Base-by-base conservation (phyloP, 495 filamentous ascomycete genomes). In the Neurospora discreta region DNA sequence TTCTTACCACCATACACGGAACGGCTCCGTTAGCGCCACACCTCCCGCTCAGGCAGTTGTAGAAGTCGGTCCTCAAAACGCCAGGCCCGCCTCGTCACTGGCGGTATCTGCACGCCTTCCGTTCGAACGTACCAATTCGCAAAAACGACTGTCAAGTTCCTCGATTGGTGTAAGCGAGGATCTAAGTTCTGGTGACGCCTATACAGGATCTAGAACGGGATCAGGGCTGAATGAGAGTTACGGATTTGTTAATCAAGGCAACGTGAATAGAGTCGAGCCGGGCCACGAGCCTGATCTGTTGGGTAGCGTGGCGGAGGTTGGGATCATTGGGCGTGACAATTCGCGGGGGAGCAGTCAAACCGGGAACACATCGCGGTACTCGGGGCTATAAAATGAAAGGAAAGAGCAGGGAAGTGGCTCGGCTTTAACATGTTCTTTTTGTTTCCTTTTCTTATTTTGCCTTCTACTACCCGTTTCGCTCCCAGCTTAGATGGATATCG, bases 191-290 rank as follows among this genome's bases (percentile, higher is more conserved):
- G 52, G 83, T 75, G 73, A 82, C 33, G 52, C 52, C 11, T 65
- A 39, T 76, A 42, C 52, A 70, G 69, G 81, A 71, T 74, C 77
- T 9, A 71, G 52, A 26, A 65, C 52, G 13, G 52, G 52, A 65
- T 65, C 52, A 18, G 52, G 52, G 52, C 33, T 65, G 52, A 65
- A 65, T 26, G 52, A 65, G 3, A 92, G 86, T 75, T 84, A 90
- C 75, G 92, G 92, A 1, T 90, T 89, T 74, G 92, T 95, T n/a
- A 83, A 90, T 42, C 90, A 92, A 39, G 89, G 92, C 71, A 89
- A 84, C 73, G 85, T 87, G 40, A 87, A 80, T 73, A 81, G 82
- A 39, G 84, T 89, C n/a, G 86, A 89, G 58, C 52, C 33, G 52
- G 52, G 26, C 1, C 84, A 76, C 23, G 80, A 84, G 38, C 71